Evolutionary conservation across 1,284 basidiomycete species (phyloP), one percentile per base, ranked within the genome.

Genomic region (Melampsora larici-populina): DNA sequence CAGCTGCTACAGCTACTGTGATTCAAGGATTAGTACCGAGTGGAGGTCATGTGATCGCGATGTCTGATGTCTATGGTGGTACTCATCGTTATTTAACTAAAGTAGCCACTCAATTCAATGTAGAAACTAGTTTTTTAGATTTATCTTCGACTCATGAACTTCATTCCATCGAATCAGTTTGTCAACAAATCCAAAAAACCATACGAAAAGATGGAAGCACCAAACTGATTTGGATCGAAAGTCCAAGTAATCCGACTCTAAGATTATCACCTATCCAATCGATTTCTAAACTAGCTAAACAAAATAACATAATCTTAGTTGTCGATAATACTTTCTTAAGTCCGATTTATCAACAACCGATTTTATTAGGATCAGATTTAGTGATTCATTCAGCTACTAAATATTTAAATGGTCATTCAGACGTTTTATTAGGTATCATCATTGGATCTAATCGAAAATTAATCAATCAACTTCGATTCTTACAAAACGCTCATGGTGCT

Each of bases 151-250:
- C 51, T 13, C 29, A 43, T 31, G 66, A 68, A 17, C 46, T 51
- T 24, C 9, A 26, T 13, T 36, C 66, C 2, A 33, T 55, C 26
- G 18, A 68, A 26, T 3, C 26, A 13, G 55, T 63, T 43, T 80
- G 80, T 64, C 79, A 81, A 31, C 63, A 78, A 33, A 73, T 79
- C 46, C 49, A 62, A 66, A 18, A 48, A 40, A 33, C 17, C 24
- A 65, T 79, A 70, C 40, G 43, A 11, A 40, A 62, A 65, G 29
- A 33, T 33, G 55, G 49, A 0, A 31, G 7, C 9, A 43, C 66
- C 2, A 80, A 95, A 91, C 87, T 98, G n/a, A 89, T 99, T 78
- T 98, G 94, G 94, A 89, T 97, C 82, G 95, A 99, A 85, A 88
- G 92, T 0, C 96, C 95, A 0, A 97, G 94, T 18, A 98, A 98